phyloP scores from a whole-genome alignment of 2,329 filamentous ascomycete genomes.

The Fusarium sarcochroum region DNA sequence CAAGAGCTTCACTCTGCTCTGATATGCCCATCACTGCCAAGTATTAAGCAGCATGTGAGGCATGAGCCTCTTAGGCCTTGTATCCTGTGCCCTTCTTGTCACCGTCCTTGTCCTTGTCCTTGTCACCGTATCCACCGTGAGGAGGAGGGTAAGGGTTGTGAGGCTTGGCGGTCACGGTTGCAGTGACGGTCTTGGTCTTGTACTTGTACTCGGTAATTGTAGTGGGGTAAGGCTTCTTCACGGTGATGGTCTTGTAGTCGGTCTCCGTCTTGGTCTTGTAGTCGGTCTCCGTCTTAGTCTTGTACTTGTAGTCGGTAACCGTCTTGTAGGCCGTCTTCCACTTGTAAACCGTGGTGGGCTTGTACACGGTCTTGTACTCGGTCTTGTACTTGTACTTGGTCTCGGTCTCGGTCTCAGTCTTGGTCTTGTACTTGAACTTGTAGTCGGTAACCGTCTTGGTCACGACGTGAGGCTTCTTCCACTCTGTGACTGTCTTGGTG shows the following conservation, averaged over 20 bases:
- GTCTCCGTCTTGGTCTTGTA: constrained; percentile 25
- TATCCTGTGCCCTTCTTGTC: constrained; percentile 16
- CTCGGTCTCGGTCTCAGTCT: constrained; percentile 14
- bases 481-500: constrained; percentile 28
- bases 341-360: constrained; percentile 6
- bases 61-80: constrained; percentile 1
- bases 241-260: constrained; percentile 22
- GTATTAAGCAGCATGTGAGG: not conserved
- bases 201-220: constrained; percentile 32
- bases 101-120: not conserved
- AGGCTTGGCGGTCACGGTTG: constrained; percentile 4
- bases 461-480: constrained; percentile 3
- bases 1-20: not conserved
- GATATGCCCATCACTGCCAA: not conserved
- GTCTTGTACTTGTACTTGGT: constrained; percentile 24
- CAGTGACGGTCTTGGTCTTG: constrained; percentile 4
- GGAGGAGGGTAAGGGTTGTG: not conserved
- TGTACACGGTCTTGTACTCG: not conserved
- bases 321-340: not conserved
- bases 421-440: constrained; percentile 22
- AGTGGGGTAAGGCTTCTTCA: too few species aligned
- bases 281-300: constrained; percentile 30
- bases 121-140: not conserved
- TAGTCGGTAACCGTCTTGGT: constrained; percentile 32
- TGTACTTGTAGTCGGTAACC: not conserved